Evolutionary conservation across 2,329 filamentous ascomycete genomes (phyloP).

Genomic region (Thelonectria olida): DNA sequence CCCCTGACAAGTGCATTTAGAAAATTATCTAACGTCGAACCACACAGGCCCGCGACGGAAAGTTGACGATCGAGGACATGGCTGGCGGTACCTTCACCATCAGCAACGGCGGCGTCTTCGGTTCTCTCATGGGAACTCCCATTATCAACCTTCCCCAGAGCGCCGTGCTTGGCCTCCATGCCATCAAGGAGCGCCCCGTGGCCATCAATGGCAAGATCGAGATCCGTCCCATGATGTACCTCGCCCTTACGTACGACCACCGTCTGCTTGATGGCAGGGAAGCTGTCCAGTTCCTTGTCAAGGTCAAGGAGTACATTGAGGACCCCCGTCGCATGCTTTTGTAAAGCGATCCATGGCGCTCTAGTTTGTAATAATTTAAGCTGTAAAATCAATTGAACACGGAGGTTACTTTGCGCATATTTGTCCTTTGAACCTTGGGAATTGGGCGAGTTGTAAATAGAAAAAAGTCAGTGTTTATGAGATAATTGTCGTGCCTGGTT

Average conservation of each 20-base stretch:
- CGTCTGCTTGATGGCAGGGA: constrained; percentile 93
- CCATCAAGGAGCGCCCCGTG: constrained; percentile 93
- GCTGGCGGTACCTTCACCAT: constrained; percentile 98
- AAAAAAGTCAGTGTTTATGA: too few species aligned
- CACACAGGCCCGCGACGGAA: constrained; percentile 82
- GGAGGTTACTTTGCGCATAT: too few species aligned
- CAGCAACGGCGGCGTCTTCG: constrained; percentile 96
- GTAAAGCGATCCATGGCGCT: constrained; percentile 41
- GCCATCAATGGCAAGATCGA: constrained; percentile 94
- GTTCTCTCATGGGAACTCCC: constrained; percentile 95
- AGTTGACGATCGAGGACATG: constrained; percentile 99
- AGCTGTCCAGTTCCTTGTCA: constrained; percentile 94
- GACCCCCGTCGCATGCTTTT: constrained; percentile 93
- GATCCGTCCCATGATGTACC: constrained; percentile 99
- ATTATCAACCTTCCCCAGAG: constrained; percentile 98
- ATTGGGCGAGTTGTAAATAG: too few species aligned
- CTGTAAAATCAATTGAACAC: too few species aligned
- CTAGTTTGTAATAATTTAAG: too few species aligned
- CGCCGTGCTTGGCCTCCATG: constrained; percentile 90
- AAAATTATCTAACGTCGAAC: constrained; percentile 1
- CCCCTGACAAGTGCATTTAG: not conserved
- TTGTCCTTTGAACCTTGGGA: too few species aligned
- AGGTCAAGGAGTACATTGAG: constrained; percentile 98
- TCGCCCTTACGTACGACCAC: constrained; percentile 97
- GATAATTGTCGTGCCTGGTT: too few species aligned